Percentiles rank a stretch among this genome's conserved stretches.
Evolutionary conservation across 176 grass and related monocot genomes (phyloP).

Genomic region (Luzula sylvatica): DNA sequence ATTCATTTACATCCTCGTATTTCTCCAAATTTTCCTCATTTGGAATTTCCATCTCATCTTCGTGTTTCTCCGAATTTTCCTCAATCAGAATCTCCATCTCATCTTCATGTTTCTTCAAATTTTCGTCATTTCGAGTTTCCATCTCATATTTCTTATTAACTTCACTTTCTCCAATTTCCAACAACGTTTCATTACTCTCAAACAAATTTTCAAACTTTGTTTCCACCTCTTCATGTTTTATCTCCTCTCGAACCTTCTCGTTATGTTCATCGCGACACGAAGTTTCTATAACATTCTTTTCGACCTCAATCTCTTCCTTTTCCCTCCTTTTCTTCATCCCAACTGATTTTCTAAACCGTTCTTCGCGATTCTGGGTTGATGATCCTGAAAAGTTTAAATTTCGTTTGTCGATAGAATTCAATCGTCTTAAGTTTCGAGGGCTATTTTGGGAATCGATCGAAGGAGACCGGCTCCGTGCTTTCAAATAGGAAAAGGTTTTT

Average conservation of each 20-base stretch:
- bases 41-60: background rate
- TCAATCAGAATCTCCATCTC: background rate
- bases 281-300: background rate
- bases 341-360: background rate
- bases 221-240: background rate
- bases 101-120: background rate
- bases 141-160: slow-evolving; percentile 10
- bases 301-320: slow-evolving; percentile 1
- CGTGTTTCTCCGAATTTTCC: background rate
- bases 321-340: background rate
- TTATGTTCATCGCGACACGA: background rate
- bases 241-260: slow-evolving; percentile 10
- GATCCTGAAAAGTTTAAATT: slow-evolving; percentile 6
- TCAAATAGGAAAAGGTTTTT: background rate
- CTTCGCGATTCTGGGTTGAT: background rate
- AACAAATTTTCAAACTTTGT: background rate
- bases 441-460: slow-evolving; percentile 5
- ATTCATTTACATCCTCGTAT: background rate
- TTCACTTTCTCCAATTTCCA: slow-evolving; percentile 1
- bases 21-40: background rate
- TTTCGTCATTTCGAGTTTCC: background rate
- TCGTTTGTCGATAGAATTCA: background rate
- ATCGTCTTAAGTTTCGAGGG: slow-evolving; percentile 6
- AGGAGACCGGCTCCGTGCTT: slow-evolving; percentile 7
- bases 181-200: background rate